Base-by-base conservation (phyloP, 352 stramenopile species). In the Pythium apleroticum region DNA sequence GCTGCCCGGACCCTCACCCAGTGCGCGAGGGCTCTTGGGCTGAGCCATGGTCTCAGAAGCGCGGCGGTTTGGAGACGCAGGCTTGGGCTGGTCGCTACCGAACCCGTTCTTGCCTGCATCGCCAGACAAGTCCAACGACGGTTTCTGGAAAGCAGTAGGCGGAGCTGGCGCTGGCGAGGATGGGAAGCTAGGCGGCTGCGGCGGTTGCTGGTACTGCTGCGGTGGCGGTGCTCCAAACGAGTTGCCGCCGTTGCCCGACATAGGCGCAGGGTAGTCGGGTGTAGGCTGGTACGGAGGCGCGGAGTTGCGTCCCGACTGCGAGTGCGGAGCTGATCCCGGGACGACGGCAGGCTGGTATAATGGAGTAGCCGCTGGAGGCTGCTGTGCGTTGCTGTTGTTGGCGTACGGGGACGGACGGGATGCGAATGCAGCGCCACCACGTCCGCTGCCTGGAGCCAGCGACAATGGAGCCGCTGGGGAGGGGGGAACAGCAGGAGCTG, bases 1-100 rank as follows among this genome's bases (percentile, higher is more conserved):
- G 50, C 85, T 93, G 1, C 72, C 76, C 11, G 85, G 85, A 7
- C 80, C 82, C 12, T 57, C 54, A 25, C 55, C 58, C 7, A 57
- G 33, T 17, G 54, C 30, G n/a, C 68, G 68, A n/a, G 68, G 67
- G 24, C 67, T 74, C 57, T 70, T 74, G 9, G 67, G 57, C 46
- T 63, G 57, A 10, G 37, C 28, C 17, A 25, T 30, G 33, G 37
- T 69, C 17, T 71, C 65, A 0, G 57, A 58, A 20, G 48, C n/a
- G 20, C 59, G 46, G 1, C 65, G 69, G 5, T 37, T 52, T 4
- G 61, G 55, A 12, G 52, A 46, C 24, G 4, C 39, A 7, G 25
- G 49, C 27, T 58, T 22, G 1, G n/a, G 39, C 39, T 46, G 62
- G 58, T 71, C 66, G 30, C 71, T 64, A 3, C 63, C 66, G 27